Evolutionary conservation across 345 rosid genomes (phyloP).

Genomic region (Dipteronia dyeriana): DNA sequence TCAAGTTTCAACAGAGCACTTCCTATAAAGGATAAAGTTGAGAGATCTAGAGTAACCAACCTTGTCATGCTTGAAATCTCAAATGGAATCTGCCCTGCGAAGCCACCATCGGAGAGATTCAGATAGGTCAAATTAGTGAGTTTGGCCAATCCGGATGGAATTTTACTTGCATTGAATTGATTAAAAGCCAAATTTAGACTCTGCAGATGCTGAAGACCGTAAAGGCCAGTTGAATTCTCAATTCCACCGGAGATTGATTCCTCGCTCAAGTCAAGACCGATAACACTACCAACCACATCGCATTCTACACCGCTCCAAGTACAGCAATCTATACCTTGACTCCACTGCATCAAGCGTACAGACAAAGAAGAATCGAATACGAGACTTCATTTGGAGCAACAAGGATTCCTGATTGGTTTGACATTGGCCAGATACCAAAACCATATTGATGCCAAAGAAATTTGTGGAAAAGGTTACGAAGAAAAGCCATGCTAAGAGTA

Average conservation of each 20-base stretch:
- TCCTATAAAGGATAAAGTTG: neutral
- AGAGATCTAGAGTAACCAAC: slow-evolving; percentile 40
- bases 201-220: slow-evolving; percentile 18
- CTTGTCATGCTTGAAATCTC: slow-evolving; percentile 21
- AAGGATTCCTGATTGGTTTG: slow-evolving; percentile 5
- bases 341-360: slow-evolving; percentile 4
- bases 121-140: slow-evolving; percentile 4
- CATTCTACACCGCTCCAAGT: slow-evolving; percentile 25
- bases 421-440: slow-evolving; percentile 21
- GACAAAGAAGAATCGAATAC: neutral
- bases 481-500: no score
- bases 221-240: slow-evolving; percentile 22
- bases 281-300: slow-evolving; percentile 16
- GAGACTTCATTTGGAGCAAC: slow-evolving; percentile 16
- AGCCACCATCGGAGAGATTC: slow-evolving; percentile 42
- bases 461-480: no score
- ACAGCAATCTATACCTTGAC: slow-evolving; percentile 24
- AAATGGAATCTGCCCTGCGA: slow-evolving; percentile 37
- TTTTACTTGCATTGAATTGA: neutral
- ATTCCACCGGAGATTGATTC: slow-evolving; percentile 28
- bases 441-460: no score
- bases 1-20: slow-evolving; percentile 1
- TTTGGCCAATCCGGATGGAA: neutral
- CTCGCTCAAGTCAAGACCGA: slow-evolving; percentile 32
- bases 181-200: slow-evolving; percentile 22